These are phyloP conservation scores for Lojkania enalia DNA, from an alignment of 2,329 filamentous ascomycete species.

Conservation along the genomic window DNA sequence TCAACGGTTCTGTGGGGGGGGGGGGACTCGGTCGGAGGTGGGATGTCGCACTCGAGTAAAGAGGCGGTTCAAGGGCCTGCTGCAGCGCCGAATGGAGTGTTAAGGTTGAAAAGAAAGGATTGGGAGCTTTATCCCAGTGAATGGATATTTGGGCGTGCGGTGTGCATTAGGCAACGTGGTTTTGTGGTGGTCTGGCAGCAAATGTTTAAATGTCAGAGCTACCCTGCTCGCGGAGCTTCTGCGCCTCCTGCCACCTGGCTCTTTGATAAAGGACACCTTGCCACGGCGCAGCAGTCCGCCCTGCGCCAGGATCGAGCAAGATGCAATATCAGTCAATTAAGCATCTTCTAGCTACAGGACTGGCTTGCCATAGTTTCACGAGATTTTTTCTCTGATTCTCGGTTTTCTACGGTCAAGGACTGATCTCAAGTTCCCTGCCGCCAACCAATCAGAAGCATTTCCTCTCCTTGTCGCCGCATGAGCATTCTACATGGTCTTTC, in stretches of 20 bases:
- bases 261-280: conserved; percentile 40
- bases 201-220: conserved; percentile 29
- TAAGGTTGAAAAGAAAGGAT: conserved; percentile 18
- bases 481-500: too few species aligned
- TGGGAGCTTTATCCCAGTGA: conserved; percentile 34
- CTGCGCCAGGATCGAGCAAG: not conserved
- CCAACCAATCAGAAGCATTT: conserved; percentile 27
- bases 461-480: too few species aligned
- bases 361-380: too few species aligned
- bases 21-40: conserved; percentile 19
- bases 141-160: conserved; percentile 17
- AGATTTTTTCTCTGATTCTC: too few species aligned
- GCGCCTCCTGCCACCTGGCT: conserved; percentile 37
- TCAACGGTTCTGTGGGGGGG: conserved; percentile 5
- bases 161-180: conserved; percentile 21
- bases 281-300: conserved; percentile 15
- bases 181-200: conserved; percentile 13
- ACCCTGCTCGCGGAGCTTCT: conserved; percentile 23
- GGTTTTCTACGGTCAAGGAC: too few species aligned
- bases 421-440: not conserved
- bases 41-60: conserved; percentile 16
- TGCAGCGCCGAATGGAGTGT: not conserved
- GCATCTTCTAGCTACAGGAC: too few species aligned
- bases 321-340: conserved; percentile 11
- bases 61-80: not conserved